Evolutionary conservation across 2,329 filamentous ascomycete genomes (phyloP), one percentile per base, ranked within the genome.

Genomic region (Penicillium sp.): DNA sequence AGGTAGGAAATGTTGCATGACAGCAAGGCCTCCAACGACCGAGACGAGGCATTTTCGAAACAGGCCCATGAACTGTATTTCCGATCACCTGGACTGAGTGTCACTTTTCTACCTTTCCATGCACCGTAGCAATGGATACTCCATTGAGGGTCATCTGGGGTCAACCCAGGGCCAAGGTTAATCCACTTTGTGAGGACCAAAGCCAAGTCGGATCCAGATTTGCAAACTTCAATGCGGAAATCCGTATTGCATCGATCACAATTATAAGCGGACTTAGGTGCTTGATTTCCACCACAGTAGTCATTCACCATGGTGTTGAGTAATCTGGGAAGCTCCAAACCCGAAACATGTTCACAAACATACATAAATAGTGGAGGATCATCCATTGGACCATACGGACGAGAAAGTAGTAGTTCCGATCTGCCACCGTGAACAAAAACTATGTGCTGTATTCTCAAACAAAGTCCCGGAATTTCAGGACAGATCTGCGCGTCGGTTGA

Each of bases 401-500:
- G 18, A 38, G 35, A 12, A 38, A 38, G 10, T 12, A 38, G 20
- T n/a, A 24, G 7, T 3, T 38, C 20, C 1, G 4, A n/a, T 20
- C 20, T 20, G 8, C 23, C 10, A 12, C 18, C 12, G 18, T 38
- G 35, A 38, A 24, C 20, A 23, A 24, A 24, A 9, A 38, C 13
- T 12, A 38, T 13, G 24, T 38, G 9, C 31, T 47, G 46, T 24
- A 31, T 20, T 23, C 46, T 42, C 8, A 47, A n/a, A 31, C 18
- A 43, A 29, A 43, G 40, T 3, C 39, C 38, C 28, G 25, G 45
- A n/a, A n/a, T 33, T 13, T 33, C 31, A 3, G 38, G 31, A 9
- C 46, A 47, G n/a, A 47, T 43, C 15, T 42, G 20, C 20, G 46
- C 40, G 2, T 47, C 46, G 12, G 4, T 37, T 7, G 46, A 47